Evolutionary conservation across 306 rosid species (phyloP).

Genomic region (Acacia melanoxylon): DNA sequence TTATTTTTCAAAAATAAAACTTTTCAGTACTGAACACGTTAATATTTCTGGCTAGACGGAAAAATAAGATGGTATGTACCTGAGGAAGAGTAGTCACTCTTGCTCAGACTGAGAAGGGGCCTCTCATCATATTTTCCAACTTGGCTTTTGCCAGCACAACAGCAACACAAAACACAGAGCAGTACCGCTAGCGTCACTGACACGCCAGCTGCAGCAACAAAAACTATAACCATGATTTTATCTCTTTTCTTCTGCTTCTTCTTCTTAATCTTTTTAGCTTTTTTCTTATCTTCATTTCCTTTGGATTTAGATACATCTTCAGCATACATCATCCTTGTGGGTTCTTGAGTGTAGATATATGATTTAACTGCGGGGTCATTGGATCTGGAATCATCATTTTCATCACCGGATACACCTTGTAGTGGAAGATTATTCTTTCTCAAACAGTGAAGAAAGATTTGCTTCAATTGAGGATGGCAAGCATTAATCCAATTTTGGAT

Average conservation of each 20-base stretch:
- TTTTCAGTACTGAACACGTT: not conserved
- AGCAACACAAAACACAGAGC: conserved; percentile 55
- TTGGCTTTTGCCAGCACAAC: conserved; percentile 34
- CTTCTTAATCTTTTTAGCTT: not conserved
- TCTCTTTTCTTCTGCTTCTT: conserved; percentile 7
- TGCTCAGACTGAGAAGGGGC: conserved; percentile 83
- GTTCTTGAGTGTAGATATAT: conserved; percentile 27
- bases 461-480: conserved; percentile 60
- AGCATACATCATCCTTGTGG: too few species aligned
- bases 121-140: conserved; percentile 73
- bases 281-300: not conserved
- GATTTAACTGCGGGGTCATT: conserved; percentile 34
- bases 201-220: conserved; percentile 68
- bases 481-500: conserved; percentile 46
- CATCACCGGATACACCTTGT: conserved; percentile 49
- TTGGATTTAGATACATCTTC: too few species aligned
- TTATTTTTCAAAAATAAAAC: not conserved
- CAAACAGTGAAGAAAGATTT: conserved; percentile 57
- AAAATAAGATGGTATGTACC: conserved; percentile 46
- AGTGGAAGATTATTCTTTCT: conserved; percentile 48
- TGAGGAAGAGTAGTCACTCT: conserved; percentile 56
- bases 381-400: conserved; percentile 40
- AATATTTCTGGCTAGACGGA: not conserved
- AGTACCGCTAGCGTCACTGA: conserved; percentile 62
- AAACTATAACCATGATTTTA: conserved; percentile 45